Conservation (phyloP, 2,329 filamentous ascomycete species). For the Aciculosporium take region DNA sequence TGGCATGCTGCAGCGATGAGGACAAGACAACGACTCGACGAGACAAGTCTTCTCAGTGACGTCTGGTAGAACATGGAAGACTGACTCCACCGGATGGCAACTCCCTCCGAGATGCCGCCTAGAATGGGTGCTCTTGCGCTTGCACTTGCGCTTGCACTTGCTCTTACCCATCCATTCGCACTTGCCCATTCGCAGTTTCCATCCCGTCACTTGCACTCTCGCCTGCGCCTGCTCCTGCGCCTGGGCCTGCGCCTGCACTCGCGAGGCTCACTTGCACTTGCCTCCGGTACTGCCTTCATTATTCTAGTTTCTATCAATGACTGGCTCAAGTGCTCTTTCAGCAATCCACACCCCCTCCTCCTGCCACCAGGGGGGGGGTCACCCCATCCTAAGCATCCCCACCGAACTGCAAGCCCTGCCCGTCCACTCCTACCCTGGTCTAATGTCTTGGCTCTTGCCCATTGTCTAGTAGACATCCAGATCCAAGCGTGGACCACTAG, state of each 20-base stretch:
- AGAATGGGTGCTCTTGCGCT: too few species aligned
- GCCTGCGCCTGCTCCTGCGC: not conserved
- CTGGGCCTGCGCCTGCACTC: not conserved
- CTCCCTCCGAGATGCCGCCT: not conserved
- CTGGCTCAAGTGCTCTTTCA: too few species aligned
- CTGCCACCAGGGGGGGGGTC: not conserved
- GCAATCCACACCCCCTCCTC: conserved; percentile 2
- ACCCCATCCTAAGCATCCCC: conserved; percentile 3
- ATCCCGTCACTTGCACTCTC: too few species aligned
- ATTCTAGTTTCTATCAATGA: too few species aligned
- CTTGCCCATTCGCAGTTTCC: too few species aligned
- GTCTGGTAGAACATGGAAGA: too few species aligned
- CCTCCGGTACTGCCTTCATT: not conserved
- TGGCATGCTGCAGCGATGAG: not conserved
- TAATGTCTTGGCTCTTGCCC: not conserved
- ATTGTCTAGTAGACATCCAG: conserved; percentile 5
- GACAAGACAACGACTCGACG: not conserved
- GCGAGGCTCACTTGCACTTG: not conserved
- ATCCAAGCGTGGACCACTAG: not conserved
- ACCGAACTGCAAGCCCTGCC: not conserved
- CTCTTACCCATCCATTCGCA: not conserved
- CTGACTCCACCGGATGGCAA: not conserved
- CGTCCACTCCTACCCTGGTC: not conserved
- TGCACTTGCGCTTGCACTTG: not conserved
- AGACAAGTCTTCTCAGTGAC: too few species aligned